Evolutionary conservation across 768 basidiomycete genomes (phyloP).

Genomic region (Phanerochaete carnosa): DNA sequence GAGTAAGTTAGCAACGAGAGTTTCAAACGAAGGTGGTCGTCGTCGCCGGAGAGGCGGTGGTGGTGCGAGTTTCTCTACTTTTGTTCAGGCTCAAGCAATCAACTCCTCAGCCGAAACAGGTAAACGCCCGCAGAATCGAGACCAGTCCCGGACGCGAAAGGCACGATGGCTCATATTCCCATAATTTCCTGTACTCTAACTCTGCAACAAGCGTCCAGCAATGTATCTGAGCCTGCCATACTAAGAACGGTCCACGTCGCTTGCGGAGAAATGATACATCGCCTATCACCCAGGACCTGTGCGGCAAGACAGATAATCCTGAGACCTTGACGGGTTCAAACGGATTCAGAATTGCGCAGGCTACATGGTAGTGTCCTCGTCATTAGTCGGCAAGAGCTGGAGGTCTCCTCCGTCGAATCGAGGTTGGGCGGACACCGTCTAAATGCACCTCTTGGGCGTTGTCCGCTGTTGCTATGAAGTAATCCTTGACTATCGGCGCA

Average conservation of each 20-base stretch:
- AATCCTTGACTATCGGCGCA: background rate
- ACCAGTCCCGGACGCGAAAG: background rate
- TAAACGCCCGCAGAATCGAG: background rate
- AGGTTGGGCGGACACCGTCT: background rate
- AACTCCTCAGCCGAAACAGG: background rate
- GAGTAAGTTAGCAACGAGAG: conserved; percentile 3
- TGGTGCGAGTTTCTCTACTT: background rate
- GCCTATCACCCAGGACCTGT: background rate
- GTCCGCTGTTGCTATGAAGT: background rate
- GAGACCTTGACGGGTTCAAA: background rate
- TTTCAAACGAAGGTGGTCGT: conserved; percentile 4
- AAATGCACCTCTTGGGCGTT: background rate
- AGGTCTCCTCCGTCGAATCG: background rate
- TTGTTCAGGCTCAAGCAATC: conserved; percentile 6
- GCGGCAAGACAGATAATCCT: background rate
- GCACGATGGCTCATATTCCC: background rate
- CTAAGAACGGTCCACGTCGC: background rate
- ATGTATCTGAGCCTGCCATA: background rate
- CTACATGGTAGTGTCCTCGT: background rate
- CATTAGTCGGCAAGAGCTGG: background rate
- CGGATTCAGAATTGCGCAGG: background rate
- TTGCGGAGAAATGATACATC: background rate
- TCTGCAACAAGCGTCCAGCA: background rate
- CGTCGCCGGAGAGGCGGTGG: background rate
- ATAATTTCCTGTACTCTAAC: background rate